Evolutionary conservation across 805 yeast species (phyloP).

Genomic region (Komagataella kurtzmanii): DNA sequence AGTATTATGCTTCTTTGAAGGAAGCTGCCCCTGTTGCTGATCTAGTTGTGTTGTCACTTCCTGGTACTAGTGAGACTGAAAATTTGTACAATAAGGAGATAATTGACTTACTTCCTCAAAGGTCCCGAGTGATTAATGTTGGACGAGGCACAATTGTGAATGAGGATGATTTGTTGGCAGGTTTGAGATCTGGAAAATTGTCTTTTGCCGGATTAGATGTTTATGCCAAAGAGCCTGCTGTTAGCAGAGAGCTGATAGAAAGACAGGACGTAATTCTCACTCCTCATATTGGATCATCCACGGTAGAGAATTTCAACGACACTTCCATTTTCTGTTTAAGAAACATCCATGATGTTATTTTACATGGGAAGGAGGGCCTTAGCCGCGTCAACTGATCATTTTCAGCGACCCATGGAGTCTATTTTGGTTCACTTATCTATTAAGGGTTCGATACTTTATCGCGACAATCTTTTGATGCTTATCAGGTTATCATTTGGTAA

Average conservation of each 20-base stretch:
- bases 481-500: background rate
- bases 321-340: slow-evolving; percentile 40
- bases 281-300: slow-evolving; percentile 66
- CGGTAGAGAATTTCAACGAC: slow-evolving; percentile 36
- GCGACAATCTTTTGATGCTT: background rate
- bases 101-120: slow-evolving; percentile 32
- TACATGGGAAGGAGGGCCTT: slow-evolving; percentile 13
- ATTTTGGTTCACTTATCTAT: background rate
- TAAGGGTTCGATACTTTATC: background rate
- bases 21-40: slow-evolving; percentile 26
- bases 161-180: slow-evolving; percentile 50
- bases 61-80: slow-evolving; percentile 44
- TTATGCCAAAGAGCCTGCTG: slow-evolving; percentile 46
- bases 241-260: slow-evolving; percentile 31
- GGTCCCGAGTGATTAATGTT: slow-evolving; percentile 55
- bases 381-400: background rate
- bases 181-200: slow-evolving; percentile 45
- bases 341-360: slow-evolving; percentile 34
- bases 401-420: background rate
- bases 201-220: slow-evolving; percentile 66
- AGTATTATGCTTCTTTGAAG: slow-evolving; percentile 31
- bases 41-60: slow-evolving; percentile 52
- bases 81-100: slow-evolving; percentile 37
- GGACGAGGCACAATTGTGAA: slow-evolving; percentile 66
- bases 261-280: slow-evolving; percentile 53